Evolutionary conservation across 805 yeast genomes (phyloP).

Genomic region (Teunomyces funiuensis): DNA sequence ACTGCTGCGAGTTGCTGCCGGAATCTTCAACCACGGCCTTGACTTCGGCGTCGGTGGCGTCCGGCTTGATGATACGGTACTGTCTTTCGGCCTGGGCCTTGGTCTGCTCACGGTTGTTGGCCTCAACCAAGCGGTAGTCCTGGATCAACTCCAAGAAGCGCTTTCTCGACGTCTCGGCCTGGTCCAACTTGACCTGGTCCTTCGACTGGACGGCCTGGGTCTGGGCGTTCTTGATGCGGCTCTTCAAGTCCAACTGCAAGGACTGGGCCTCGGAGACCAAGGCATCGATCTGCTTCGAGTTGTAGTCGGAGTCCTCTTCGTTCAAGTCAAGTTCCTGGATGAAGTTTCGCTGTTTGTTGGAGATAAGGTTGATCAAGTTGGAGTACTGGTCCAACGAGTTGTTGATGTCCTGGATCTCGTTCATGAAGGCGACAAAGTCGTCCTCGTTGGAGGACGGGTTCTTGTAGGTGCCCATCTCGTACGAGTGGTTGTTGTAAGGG

Average conservation of each 20-base stretch:
- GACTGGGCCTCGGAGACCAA: constrained; percentile 76
- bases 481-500: constrained; percentile 30
- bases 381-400: constrained; percentile 42
- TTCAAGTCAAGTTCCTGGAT: constrained; percentile 42
- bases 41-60: constrained; percentile 80
- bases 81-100: constrained; percentile 90
- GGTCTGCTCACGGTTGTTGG: constrained; percentile 79
- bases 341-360: constrained; percentile 41
- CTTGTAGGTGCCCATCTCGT: constrained; percentile 28
- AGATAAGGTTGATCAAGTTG: constrained; percentile 37
- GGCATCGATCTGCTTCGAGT: constrained; percentile 74
- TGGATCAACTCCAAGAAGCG: constrained; percentile 84
- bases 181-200: constrained; percentile 81
- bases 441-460: constrained; percentile 32
- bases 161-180: constrained; percentile 85
- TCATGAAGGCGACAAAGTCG: constrained; percentile 46
- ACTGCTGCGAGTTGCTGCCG: constrained; percentile 74
- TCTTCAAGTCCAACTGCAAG: constrained; percentile 72
- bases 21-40: constrained; percentile 81
- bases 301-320: constrained; percentile 52
- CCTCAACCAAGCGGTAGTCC: constrained; percentile 83
- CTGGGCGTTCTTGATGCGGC: constrained; percentile 75
- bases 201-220: constrained; percentile 53
- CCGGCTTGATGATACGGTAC: constrained; percentile 84
- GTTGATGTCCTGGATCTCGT: constrained; percentile 45